Conservation (phyloP, 345 rosid genomes). For the Aurinia saxatilis region DNA sequence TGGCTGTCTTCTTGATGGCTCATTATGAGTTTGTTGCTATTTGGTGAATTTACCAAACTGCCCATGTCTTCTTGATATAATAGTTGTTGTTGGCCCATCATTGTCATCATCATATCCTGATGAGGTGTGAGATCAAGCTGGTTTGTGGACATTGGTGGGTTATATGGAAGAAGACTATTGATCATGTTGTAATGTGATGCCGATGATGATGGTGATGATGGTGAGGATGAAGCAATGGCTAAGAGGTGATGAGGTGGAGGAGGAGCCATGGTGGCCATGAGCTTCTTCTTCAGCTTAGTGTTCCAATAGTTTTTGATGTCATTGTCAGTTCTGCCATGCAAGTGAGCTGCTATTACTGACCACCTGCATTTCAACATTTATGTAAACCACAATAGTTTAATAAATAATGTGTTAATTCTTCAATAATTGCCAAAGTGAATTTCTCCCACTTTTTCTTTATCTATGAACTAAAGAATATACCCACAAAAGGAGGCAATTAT, state of each 20-base stretch:
- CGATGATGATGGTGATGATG: slow-evolving; percentile 28
- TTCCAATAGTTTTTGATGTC: slow-evolving; percentile 94
- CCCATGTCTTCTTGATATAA: slow-evolving; percentile 26
- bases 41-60: slow-evolving; percentile 19
- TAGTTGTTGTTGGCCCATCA: slow-evolving; percentile 33
- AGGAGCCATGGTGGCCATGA: slow-evolving; percentile 29
- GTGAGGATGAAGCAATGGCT: slow-evolving; percentile 24
- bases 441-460: not conserved
- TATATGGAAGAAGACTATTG: slow-evolving; percentile 16
- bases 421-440: slow-evolving; percentile 4
- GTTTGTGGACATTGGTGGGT: slow-evolving; percentile 34
- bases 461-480: slow-evolving; percentile 22
- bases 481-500: slow-evolving; percentile 29
- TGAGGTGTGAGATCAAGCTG: slow-evolving; percentile 28
- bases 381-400: not conserved
- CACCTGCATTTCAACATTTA: slow-evolving; percentile 43
- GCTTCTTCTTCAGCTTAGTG: slow-evolving; percentile 88
- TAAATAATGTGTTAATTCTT: not conserved
- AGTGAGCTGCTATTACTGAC: slow-evolving; percentile 83
- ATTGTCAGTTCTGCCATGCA: slow-evolving; percentile 88
- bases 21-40: slow-evolving; percentile 20
- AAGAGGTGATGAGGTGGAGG: slow-evolving; percentile 23
- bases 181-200: slow-evolving; percentile 26
- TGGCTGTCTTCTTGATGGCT: slow-evolving; percentile 34
- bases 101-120: slow-evolving; percentile 31